These are phyloP conservation scores for Mycena belliarum DNA, from an alignment of 768 basidiomycete genomes.

Conservation along the genomic window DNA sequence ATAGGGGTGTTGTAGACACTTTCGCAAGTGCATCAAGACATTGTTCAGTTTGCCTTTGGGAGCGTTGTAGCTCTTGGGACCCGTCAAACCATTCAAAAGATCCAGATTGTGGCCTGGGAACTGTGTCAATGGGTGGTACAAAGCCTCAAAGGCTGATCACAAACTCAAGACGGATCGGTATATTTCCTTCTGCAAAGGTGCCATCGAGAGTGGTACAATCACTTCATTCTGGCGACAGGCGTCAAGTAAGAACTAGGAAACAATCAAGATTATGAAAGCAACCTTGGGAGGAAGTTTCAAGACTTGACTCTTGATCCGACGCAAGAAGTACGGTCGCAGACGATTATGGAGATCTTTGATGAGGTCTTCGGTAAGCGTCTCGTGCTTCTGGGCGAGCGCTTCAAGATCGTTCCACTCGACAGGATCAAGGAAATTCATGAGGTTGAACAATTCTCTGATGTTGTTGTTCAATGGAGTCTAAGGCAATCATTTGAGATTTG, in stretches of 20 bases:
- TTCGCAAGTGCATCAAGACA: slow-evolving; percentile 80
- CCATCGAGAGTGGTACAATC: slow-evolving; percentile 88
- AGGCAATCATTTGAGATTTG: background rate
- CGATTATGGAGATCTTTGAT: slow-evolving; percentile 77
- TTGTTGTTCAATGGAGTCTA: slow-evolving; percentile 97
- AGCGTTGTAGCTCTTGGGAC: slow-evolving; percentile 36
- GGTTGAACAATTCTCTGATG: slow-evolving; percentile 92
- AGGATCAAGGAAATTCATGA: slow-evolving; percentile 94
- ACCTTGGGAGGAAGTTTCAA: slow-evolving; percentile 92
- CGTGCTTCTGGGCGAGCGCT: slow-evolving; percentile 70
- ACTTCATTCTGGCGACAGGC: slow-evolving; percentile 71
- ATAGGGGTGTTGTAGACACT: slow-evolving; percentile 89
- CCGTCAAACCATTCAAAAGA: slow-evolving; percentile 60
- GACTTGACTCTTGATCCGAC: slow-evolving; percentile 92
- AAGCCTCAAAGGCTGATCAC: slow-evolving; percentile 22
- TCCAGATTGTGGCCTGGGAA: slow-evolving; percentile 70
- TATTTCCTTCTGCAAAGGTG: slow-evolving; percentile 82
- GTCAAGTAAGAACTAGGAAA: background rate
- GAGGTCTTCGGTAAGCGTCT: slow-evolving; percentile 76
- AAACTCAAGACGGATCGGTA: slow-evolving; percentile 84
- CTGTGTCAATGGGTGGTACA: slow-evolving; percentile 13
- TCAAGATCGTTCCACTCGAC: slow-evolving; percentile 75
- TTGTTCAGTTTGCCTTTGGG: slow-evolving; percentile 71
- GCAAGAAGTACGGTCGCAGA: slow-evolving; percentile 88
- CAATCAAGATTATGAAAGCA: background rate